Base-by-base conservation (phyloP, 2,329 filamentous ascomycete species). In the Aspergillus jensenii region DNA sequence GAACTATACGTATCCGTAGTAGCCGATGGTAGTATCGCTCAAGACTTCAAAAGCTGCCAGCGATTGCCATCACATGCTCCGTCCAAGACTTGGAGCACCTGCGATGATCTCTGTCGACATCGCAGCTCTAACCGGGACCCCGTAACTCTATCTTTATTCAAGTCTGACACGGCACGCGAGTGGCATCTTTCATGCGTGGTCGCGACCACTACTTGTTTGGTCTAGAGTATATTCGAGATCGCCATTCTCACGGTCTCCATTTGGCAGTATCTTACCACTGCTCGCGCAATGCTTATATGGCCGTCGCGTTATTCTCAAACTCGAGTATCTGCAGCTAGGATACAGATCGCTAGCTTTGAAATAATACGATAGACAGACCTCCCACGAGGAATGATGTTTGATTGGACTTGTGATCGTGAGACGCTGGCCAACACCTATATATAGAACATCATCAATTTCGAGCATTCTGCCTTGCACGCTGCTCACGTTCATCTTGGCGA, bases 381-480 rank as follows among this genome's bases (percentile, higher is more conserved):
- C 12, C 15, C 21, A 15, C 40, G 15, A 39, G 15, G 1, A 19
- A 25, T 23, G 41, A 17, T 46, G 35, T 19, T 35, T 48, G 52
- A 48, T 55, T 48, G 52, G 43, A 14, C n/a, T 47, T 55, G 46
- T 33, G 12, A 43, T 40, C 9, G 37, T 52, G 55, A 53, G 44
- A 57, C 43, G 44, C 25, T 17, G 49, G 35, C 17, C 14, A 57
- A 25, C 55, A 44, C 25, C 48, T 57, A 57, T 48, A 57, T 57
- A 57, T 57, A 57, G 49, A 46, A 41, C 9, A 48, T 39, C 44
- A 27, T 56, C 39, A 21, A 35, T 44, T n/a, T 19, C 25, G 6
- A 49, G 40, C 49, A 39, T 19, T 14, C 15, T 52, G 40, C 41
- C 41, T 46, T 51, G 37, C 39, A 21, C 21, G 40, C 53, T n/a